phyloP scores from a whole-genome alignment of 805 yeast species.

The Sungouiozyma intestinalis region DNA sequence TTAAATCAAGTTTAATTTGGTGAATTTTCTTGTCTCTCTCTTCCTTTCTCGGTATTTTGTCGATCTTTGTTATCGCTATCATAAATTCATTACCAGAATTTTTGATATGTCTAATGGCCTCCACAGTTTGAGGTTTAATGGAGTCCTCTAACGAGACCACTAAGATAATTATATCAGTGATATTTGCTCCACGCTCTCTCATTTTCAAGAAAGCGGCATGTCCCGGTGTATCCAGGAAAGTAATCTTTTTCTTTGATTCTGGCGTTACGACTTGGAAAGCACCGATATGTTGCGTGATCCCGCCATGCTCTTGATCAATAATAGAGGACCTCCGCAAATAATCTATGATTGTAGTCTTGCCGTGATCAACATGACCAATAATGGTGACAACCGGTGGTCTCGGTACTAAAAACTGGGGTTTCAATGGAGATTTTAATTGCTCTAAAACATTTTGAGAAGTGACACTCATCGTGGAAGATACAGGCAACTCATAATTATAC shows the following conservation, averaged over 20 bases:
- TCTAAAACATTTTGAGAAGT: constrained; percentile 52
- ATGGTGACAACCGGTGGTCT: constrained; percentile 94
- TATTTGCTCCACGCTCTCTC: constrained; percentile 93
- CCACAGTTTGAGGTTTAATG: constrained; percentile 94
- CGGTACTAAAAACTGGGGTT: constrained; percentile 41
- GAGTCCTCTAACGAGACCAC: constrained; percentile 98
- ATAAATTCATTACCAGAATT: constrained; percentile 42
- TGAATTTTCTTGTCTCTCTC: constrained; percentile 54
- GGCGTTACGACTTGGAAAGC: constrained; percentile 87
- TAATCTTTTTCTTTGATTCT: constrained; percentile 59
- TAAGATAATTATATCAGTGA: constrained; percentile 83
- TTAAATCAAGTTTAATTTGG: constrained; percentile 66
- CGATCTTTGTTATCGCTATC: constrained; percentile 90
- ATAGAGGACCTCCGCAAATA: constrained; percentile 74
- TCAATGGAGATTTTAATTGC: constrained; percentile 44
- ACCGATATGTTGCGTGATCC: constrained; percentile 96
- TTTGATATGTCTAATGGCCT: constrained; percentile 88
- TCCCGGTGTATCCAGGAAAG: constrained; percentile 95
- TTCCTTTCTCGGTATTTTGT: constrained; percentile 38
- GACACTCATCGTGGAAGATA: constrained; percentile 18
- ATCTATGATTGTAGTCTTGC: constrained; percentile 90
- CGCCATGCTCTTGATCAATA: constrained; percentile 82
- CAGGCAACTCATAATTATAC: constrained; percentile 54
- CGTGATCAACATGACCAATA: constrained; percentile 99
- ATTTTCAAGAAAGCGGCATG: constrained; percentile 94